phyloP scores from a whole-genome alignment of 306 rosid genomes.

The Begonia peltatifolia region DNA sequence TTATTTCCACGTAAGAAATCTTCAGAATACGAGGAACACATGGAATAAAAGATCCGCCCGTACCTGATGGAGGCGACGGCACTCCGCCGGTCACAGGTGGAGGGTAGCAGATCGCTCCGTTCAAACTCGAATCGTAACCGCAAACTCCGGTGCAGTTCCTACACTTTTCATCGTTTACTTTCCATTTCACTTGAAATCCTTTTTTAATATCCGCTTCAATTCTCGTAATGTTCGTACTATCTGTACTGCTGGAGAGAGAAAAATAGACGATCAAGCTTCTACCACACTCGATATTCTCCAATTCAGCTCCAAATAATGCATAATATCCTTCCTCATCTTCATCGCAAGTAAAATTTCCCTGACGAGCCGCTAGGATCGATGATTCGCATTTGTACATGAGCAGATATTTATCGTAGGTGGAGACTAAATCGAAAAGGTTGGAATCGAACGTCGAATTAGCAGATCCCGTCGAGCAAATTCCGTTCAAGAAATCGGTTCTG shows the following conservation, averaged over 20 bases:
- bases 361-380: not conserved
- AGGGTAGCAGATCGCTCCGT: too few species aligned
- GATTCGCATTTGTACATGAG: not conserved
- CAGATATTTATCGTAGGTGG: not conserved
- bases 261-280: not conserved
- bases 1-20: too few species aligned
- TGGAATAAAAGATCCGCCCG: too few species aligned
- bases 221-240: not conserved
- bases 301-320: not conserved
- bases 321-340: not conserved
- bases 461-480: constrained; percentile 1
- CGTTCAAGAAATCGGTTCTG: constrained; percentile 1
- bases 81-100: too few species aligned
- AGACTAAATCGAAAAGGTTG: not conserved
- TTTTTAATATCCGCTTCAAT: not conserved
- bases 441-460: not conserved
- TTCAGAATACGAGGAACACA: too few species aligned
- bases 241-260: not conserved
- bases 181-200: constrained; percentile 1
- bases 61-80: too few species aligned
- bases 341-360: not conserved
- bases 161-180: not conserved
- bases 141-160: not conserved
- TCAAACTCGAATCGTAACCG: not conserved
- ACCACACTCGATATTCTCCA: not conserved